A percentile compares a stretch with the other conserved stretches of the same genome.
These are phyloP conservation scores for Boletus tomentosulus DNA, from an alignment of 768 basidiomycete species.

Conservation along the genomic window DNA sequence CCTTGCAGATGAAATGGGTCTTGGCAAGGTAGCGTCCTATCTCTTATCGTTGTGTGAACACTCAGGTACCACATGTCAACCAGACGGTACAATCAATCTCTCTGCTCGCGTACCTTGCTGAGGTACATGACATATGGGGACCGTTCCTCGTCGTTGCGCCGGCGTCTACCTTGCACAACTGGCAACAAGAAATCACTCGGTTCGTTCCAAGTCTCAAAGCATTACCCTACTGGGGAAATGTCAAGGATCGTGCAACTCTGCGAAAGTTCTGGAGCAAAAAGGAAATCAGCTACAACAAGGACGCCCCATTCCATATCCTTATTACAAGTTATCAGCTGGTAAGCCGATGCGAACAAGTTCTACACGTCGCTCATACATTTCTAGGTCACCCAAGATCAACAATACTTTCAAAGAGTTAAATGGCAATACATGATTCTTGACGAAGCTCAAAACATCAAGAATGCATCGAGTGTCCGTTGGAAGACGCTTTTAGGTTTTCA, in stretches of 20 bases:
- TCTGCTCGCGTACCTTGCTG: constrained; percentile 90
- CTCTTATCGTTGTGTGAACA: neutral
- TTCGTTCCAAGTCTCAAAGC: constrained; percentile 94
- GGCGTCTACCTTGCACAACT: constrained; percentile 95
- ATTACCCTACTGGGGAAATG: constrained; percentile 96
- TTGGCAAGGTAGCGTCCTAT: constrained; percentile 62
- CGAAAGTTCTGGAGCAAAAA: constrained; percentile 99
- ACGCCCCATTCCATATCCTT: constrained; percentile 94
- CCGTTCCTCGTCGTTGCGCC: constrained; percentile 98
- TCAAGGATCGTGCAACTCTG: constrained; percentile 90
- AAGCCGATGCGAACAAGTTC: constrained; percentile 21
- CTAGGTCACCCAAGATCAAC: constrained; percentile 92
- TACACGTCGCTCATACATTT: constrained; percentile 3
- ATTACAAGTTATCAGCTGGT: constrained; percentile 97
- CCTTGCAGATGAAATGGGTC: constrained; percentile 98
- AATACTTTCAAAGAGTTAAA: constrained; percentile 95
- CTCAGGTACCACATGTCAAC: neutral
- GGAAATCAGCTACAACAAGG: constrained; percentile 90
- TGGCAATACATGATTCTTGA: constrained; percentile 99
- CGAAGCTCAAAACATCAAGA: constrained; percentile 99
- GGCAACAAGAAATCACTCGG: constrained; percentile 97
- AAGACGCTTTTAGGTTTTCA: constrained; percentile 95
- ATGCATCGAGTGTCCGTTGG: constrained; percentile 93
- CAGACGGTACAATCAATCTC: constrained; percentile 98
- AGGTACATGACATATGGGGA: constrained; percentile 98